Conservation (phyloP, 768 basidiomycete species). For the Sporobolomyces roseus region DNA sequence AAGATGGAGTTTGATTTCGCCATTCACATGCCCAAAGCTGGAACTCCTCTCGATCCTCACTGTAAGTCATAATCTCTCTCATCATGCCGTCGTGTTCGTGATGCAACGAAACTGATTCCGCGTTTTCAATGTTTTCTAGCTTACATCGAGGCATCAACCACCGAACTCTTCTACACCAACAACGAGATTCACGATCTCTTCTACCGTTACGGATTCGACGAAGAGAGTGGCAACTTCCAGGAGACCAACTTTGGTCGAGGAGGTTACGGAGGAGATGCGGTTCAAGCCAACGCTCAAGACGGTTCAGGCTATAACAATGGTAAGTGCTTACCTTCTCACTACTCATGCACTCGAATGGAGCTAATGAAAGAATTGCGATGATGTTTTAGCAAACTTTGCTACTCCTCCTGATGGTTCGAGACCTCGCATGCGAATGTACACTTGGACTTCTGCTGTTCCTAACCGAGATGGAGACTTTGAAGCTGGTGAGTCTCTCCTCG, state of each 20-base stretch:
- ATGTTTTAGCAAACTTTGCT: slow-evolving; percentile 71
- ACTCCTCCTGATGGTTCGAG: slow-evolving; percentile 52
- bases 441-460: slow-evolving; percentile 86
- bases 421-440: slow-evolving; percentile 47
- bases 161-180: slow-evolving; percentile 53
- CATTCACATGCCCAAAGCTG: slow-evolving; percentile 63
- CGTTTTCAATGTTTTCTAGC: slow-evolving; percentile 46
- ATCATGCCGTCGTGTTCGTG: background rate
- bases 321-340: no score
- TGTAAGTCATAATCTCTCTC: background rate
- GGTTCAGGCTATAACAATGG: slow-evolving; percentile 72
- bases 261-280: slow-evolving; percentile 78
- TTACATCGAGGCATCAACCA: slow-evolving; percentile 79
- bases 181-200: slow-evolving; percentile 53
- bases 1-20: slow-evolving; percentile 63
- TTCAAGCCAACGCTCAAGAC: slow-evolving; percentile 93
- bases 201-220: slow-evolving; percentile 80
- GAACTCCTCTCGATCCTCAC: slow-evolving; percentile 52
- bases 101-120: background rate
- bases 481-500: no score
- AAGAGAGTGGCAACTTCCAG: slow-evolving; percentile 78
- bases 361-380: no score
- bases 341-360: no score
- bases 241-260: slow-evolving; percentile 85
- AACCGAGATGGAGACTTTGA: slow-evolving; percentile 96